Base-by-base conservation (phyloP, 257 asterid species). In the Eustoma russellianum region DNA sequence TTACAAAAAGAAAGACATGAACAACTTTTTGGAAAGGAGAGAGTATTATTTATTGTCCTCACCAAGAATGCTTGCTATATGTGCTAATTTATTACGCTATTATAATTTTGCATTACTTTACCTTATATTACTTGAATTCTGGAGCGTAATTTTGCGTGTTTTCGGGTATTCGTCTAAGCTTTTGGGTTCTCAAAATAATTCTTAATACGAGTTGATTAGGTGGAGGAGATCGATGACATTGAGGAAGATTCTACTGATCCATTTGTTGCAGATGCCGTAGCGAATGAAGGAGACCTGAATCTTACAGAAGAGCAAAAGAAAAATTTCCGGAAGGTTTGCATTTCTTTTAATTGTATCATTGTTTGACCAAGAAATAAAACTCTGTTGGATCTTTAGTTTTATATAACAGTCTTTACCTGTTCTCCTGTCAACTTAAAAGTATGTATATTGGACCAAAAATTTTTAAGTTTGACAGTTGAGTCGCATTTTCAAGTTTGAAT, bases 161-260 rank as follows among this genome's bases (percentile, higher is more conserved):
- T 11, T 30, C 19, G 12, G 56, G 13, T 12, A 10, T 41, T 14
- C 44, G 3, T 28, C 17, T 19, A 3, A 24, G 43, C 43, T 45
- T 52, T 18, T 46, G 46, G 9, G 52, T 35, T 56, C 24, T 43
- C 24, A 45, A 15, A 50, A 47, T 46, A 41, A 17, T 55, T 14
- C 9, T 19, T 0, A n/a, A n/a, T 53, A 17, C 40, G 35, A 41
- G 19, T 17, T 65, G 62, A 56, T 47, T 75, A 91, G 98, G 98
- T 91, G 60, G 98, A 91, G 83, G 98, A 91, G 81, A 91, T 91
- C 63, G 86, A 77, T 75, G 98, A 86, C 52, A 63, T 91, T 55
- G 95, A 82, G 62, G 89, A 61, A 53, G 62, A 70, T 53, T 71
- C 83, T 50, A 34, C 62, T 70, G 94, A 84, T 66, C 95, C 94